Evolutionary conservation across 257 asterid species (phyloP), one percentile per base, ranked within the genome.

Genomic region (Coffea canephora): DNA sequence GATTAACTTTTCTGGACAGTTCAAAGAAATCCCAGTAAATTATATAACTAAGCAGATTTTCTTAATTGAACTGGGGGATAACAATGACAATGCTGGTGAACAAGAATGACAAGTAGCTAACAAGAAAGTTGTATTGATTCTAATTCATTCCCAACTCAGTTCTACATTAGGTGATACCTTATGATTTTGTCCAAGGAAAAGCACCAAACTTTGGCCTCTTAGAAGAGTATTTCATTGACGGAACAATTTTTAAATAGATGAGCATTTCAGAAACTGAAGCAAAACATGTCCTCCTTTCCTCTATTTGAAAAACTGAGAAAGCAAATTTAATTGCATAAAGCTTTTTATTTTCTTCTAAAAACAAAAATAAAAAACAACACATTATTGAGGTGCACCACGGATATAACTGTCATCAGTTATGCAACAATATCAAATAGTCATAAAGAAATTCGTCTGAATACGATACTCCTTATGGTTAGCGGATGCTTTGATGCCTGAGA

Each of bases 71-170:
- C 23, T 13, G 34, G 48, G 11, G 11, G 7, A 5, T 39, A 34
- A 34, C 72, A 34, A 68, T 18, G 36, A 36, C 8, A 36, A 34
- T 31, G 21, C 48, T 36, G 49, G 46, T 68, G 25, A 36, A 68
- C 46, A 39, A 71, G 61, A 4, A 48, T 71, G 18, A 31, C 71
- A 7, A 13, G 69, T 48, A 34, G 52, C 41, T 39, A 36, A 67
- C 41, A 77, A 75, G 50, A 57, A 69, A 54, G 79, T 11, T 43
- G 52, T 11, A 18, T 80, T 69, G 14, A 73, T 69, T 23, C 62
- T 23, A 43, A 46, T 1, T 14, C 69, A 31, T 19, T 31, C 21
- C 59, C 69, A 34, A 76, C 71, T 41, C 34, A 15, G 9, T 69
- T 54, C 66, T 23, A 78, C 9, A 36, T 66, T 52, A 61, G 14